These are phyloP conservation scores for Bipolaris zeicola DNA, from an alignment of 2,329 filamentous ascomycete species.

Conservation along the genomic window DNA sequence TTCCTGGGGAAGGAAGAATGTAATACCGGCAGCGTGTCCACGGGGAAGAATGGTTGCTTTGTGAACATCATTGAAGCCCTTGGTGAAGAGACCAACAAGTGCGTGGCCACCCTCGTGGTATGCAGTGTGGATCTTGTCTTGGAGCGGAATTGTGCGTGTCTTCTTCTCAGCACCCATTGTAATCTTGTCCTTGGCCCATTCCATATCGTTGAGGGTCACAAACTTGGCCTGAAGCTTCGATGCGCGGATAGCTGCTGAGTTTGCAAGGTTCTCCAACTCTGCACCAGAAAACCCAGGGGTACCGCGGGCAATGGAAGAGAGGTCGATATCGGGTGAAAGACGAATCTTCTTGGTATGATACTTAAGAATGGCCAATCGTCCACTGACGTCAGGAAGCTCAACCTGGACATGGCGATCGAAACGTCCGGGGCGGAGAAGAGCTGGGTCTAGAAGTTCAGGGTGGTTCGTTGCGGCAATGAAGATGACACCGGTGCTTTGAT, in stretches of 20 bases:
- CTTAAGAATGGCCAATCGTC: conserved; percentile 88
- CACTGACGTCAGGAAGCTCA: conserved; percentile 87
- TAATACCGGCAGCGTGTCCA: conserved; percentile 84
- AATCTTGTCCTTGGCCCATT: conserved; percentile 98
- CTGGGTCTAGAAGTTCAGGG: conserved; percentile 91
- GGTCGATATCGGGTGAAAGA: conserved; percentile 77
- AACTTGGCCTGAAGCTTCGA: conserved; percentile 80
- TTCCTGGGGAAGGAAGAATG: conserved; percentile 87
- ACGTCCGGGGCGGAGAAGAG: conserved; percentile 88
- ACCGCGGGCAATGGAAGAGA: conserved; percentile 81
- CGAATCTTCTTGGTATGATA: conserved; percentile 95
- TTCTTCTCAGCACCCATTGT: conserved; percentile 94
- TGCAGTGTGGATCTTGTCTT: conserved; percentile 94
- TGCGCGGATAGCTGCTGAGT: conserved; percentile 93
- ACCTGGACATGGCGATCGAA: conserved; percentile 95
- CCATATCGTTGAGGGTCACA: conserved; percentile 80
- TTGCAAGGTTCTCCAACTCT: conserved; percentile 94
- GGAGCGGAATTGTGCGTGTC: conserved; percentile 86
- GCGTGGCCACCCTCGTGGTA: conserved; percentile 97
- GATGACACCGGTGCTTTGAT: conserved; percentile 91
- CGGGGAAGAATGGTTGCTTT: conserved; percentile 97
- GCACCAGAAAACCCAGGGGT: conserved; percentile 93
- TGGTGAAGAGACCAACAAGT: conserved; percentile 82
- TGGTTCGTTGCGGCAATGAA: conserved; percentile 97
- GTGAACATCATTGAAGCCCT: conserved; percentile 79